Base-by-base conservation (phyloP, 169 alveolate species). In the Plasmodium sp. region DNA sequence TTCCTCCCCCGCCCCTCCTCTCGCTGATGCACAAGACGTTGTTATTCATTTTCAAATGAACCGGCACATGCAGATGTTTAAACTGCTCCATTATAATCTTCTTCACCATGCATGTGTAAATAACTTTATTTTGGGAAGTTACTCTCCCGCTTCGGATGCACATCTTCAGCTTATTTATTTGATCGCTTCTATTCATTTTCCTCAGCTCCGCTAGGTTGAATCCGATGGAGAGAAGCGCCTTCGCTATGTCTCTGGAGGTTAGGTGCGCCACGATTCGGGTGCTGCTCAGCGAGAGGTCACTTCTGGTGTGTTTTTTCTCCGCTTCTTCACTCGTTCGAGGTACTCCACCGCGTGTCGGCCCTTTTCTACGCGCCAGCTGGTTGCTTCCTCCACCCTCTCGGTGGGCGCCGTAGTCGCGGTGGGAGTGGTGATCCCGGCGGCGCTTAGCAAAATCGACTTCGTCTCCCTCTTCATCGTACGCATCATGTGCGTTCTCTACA, bases 61-160 rank as follows among this genome's bases (percentile, higher is more conserved):
- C 77, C 5, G 94, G 94, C 2, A 27, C 54, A 62, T 90, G 67
- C 36, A 90, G 48, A 80, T 90, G 43, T 41, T 67, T 79, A 54
- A 79, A 90, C 9, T 90, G 94, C 22, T 90, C 94, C 18, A 7
- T 36, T 10, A 90, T 90, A 14, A 90, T 54, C 58, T 90, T 90
- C 67, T 90, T 90, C 22, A 90, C 82, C 91, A 90, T 90, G 22
- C 82, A 27, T 3, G 82, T 90, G 31, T 90, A 67, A 16, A 90
- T 81, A n/a, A 80, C 39, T 31, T 80, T 90, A 10, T 90, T 90
- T 58, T 80, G 75, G 0, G 33, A 43, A 3, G 41, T 90, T 62
- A 90, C 33, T 31, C 16, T 56, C 33, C 81, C 94, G 31, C 62
- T 48, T 62, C 72, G 27, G 5, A 80, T 90, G 33, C 36, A 34